phyloP scores from a whole-genome alignment of 768 basidiomycete genomes.

The Daedaleopsis sinensis region DNA sequence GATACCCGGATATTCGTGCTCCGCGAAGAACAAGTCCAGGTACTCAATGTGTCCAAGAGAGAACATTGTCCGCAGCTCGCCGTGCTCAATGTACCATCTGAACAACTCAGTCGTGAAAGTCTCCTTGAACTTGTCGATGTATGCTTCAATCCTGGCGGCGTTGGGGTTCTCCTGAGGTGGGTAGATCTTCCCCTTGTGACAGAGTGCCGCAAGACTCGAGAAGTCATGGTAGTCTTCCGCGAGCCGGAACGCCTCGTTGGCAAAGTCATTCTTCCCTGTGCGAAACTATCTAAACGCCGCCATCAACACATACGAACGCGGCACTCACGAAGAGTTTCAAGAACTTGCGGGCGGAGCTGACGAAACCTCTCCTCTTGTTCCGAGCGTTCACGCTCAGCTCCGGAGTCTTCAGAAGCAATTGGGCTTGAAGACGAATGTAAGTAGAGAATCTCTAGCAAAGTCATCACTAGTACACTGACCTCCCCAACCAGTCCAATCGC shows the following conservation, averaged over 20 bases:
- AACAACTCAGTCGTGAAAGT: conserved; percentile 90
- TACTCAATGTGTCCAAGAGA: conserved; percentile 69
- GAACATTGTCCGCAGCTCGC: conserved; percentile 82
- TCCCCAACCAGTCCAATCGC: conserved; percentile 67
- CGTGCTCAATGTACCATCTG: conserved; percentile 90
- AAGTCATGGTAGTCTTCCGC: conserved; percentile 91
- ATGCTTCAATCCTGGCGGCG: conserved; percentile 61
- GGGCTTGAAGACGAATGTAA: conserved; percentile 36
- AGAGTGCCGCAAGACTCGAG: conserved; percentile 80
- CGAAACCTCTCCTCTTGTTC: conserved; percentile 69
- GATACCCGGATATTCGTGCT: conserved; percentile 57
- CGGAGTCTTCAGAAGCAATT: conserved; percentile 48
- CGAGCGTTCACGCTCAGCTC: conserved; percentile 55
- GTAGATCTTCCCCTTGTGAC: conserved; percentile 67
- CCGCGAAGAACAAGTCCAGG: conserved; percentile 73
- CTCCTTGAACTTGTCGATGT: conserved; percentile 78
- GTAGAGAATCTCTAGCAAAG: background rate
- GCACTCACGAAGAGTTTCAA: conserved; percentile 78
- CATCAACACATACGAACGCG: background rate
- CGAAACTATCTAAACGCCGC: background rate
- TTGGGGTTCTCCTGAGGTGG: conserved; percentile 69
- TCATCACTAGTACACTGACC: conserved; percentile 32
- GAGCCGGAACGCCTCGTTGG: conserved; percentile 73
- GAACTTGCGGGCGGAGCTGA: conserved; percentile 71
- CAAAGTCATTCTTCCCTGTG: conserved; percentile 67